phyloP scores from a whole-genome alignment of 805 yeast genomes.

The Suhomyces canberraensis region DNA sequence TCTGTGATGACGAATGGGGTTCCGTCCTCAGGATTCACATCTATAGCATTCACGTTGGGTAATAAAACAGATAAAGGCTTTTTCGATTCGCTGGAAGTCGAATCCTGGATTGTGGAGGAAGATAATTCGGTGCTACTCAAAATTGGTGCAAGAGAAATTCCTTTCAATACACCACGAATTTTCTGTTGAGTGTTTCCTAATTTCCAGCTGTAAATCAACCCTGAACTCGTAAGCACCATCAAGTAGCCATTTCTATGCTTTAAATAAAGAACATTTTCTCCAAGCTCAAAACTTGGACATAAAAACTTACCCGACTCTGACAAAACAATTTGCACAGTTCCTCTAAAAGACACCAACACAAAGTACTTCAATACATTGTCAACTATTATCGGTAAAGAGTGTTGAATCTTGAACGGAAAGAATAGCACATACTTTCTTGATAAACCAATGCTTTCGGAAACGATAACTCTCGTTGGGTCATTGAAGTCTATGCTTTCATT shows the following conservation, averaged over 20 bases:
- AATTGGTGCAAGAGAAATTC: conserved; percentile 53
- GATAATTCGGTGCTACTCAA: conserved; percentile 33
- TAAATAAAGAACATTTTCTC: conserved; percentile 41
- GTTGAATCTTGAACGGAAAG: conserved; percentile 47
- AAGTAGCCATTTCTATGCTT: conserved; percentile 31
- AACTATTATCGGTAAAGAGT: conserved; percentile 39
- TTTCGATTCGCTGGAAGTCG: background rate
- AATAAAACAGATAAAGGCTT: conserved; percentile 4
- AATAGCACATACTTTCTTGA: conserved; percentile 34
- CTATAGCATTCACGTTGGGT: conserved; percentile 17
- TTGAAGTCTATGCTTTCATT: conserved; percentile 42
- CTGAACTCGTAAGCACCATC: conserved; percentile 48
- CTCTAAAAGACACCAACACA: conserved; percentile 57
- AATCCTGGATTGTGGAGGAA: conserved; percentile 1
- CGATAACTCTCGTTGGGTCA: conserved; percentile 43
- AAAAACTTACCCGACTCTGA: conserved; percentile 44
- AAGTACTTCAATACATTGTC: conserved; percentile 39
- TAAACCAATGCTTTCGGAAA: conserved; percentile 36
- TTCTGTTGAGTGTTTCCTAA: conserved; percentile 20
- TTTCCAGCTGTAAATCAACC: conserved; percentile 51
- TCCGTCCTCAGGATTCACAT: conserved; percentile 36
- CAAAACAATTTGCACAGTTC: conserved; percentile 46
- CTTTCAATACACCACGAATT: conserved; percentile 32
- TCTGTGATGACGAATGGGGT: conserved; percentile 41
- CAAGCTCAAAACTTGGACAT: conserved; percentile 51